These are phyloP conservation scores for Tetrahymena borealis DNA, from an alignment of 73 alveolate genomes.

Conservation along the genomic window DNA sequence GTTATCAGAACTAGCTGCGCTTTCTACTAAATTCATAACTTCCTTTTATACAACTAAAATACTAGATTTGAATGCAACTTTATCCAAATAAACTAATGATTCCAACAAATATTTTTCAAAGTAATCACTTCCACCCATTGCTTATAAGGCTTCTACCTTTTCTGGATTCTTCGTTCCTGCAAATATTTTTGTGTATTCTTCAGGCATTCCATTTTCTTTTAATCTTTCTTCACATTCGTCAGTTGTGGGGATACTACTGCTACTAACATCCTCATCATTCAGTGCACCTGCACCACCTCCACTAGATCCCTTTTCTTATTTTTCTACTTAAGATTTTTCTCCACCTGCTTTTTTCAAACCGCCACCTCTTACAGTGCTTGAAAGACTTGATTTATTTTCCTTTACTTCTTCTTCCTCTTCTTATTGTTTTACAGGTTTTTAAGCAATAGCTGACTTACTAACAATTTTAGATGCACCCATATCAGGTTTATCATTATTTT, in stretches of 20 bases:
- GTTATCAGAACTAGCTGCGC: constrained; percentile 25
- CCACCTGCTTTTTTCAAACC: neutral
- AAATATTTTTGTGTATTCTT: neutral
- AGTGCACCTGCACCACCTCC: neutral
- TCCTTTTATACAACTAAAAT: constrained; percentile 26
- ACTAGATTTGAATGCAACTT: constrained; percentile 3
- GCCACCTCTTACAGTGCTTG: neutral
- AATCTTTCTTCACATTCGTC: neutral
- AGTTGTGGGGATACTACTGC: neutral
- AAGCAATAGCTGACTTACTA: neutral
- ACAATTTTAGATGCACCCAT: neutral
- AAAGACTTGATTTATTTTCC: neutral
- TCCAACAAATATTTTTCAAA: constrained; percentile 12
- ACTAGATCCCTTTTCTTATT: neutral
- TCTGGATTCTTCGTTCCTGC: constrained; percentile 8
- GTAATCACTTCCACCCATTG: neutral
- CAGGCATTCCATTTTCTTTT: neutral
- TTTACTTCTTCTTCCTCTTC: neutral
- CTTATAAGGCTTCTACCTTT: constrained; percentile 32
- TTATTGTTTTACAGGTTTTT: neutral
- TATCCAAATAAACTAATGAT: constrained; percentile 19
- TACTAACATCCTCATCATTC: neutral
- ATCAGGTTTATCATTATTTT: constrained; percentile 1
- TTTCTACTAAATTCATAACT: constrained; percentile 6
- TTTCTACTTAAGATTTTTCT: neutral